phyloP scores from a whole-genome alignment of 1,139 yeast species.

The Magnusiomyces suaveolens region DNA sequence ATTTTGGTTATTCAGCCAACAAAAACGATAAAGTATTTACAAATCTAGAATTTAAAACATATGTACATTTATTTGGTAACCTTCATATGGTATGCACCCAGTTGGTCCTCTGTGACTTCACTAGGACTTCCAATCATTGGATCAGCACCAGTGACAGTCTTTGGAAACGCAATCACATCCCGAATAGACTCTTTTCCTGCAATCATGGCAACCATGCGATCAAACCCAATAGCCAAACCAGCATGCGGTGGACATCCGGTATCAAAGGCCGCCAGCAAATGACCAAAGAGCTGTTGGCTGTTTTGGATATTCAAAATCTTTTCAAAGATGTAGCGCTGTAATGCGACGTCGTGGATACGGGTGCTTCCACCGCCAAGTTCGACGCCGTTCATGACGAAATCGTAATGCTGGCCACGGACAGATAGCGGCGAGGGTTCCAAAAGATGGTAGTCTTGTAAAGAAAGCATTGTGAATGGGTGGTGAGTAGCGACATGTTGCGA shows the following conservation, averaged over 20 bases:
- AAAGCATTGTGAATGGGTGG: constrained; percentile 94
- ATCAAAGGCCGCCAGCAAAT: constrained; percentile 65
- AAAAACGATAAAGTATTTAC: background rate
- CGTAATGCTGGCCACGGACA: constrained; percentile 90
- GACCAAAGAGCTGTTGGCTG: constrained; percentile 68
- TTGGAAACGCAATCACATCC: constrained; percentile 94
- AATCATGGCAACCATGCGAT: constrained; percentile 84
- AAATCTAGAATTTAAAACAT: background rate
- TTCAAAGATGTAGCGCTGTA: constrained; percentile 55
- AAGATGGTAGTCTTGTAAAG: constrained; percentile 52
- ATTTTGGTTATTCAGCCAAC: background rate
- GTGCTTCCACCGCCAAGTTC: constrained; percentile 97
- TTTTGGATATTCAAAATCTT: constrained; percentile 32
- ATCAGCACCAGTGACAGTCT: constrained; percentile 80
- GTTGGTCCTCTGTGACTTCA: constrained; percentile 40
- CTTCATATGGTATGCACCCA: constrained; percentile 29
- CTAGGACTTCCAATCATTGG: constrained; percentile 84
- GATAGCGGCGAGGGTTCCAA: constrained; percentile 47
- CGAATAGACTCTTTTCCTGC: constrained; percentile 65
- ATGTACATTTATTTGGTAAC: background rate
- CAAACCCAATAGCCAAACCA: constrained; percentile 92
- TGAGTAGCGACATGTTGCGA: constrained; percentile 60
- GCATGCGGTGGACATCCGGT: constrained; percentile 99
- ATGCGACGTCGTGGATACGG: constrained; percentile 76
- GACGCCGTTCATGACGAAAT: constrained; percentile 84